Conservation (phyloP, 805 yeast species). For the Lachancea dasiensis region DNA sequence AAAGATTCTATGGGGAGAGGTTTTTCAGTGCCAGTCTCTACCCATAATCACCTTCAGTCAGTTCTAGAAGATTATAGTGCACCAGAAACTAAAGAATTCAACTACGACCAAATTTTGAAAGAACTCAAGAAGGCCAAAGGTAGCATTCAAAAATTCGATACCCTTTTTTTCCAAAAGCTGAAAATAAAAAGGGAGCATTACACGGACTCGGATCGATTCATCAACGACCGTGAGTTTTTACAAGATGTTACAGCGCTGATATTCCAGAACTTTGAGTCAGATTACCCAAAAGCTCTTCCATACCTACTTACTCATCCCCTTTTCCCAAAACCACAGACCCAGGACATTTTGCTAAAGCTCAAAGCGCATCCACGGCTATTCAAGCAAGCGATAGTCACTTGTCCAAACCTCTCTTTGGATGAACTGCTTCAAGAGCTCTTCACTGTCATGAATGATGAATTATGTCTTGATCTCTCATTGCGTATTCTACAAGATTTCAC, state of each 20-base stretch:
- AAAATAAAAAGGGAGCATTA: conserved; percentile 44
- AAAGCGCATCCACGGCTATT: conserved; percentile 55
- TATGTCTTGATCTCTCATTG: conserved; percentile 59
- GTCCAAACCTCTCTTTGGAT: conserved; percentile 57
- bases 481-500: conserved; percentile 65
- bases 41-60: conserved; percentile 23
- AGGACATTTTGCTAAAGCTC: conserved; percentile 48
- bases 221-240: conserved; percentile 51
- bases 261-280: conserved; percentile 29
- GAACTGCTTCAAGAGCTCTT: conserved; percentile 62
- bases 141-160: conserved; percentile 28
- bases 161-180: conserved; percentile 28
- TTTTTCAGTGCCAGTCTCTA: conserved; percentile 14
- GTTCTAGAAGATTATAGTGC: conserved; percentile 18
- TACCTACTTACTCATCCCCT: conserved; percentile 84
- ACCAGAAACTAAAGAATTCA: conserved; percentile 15
- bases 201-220: conserved; percentile 57
- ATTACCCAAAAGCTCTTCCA: conserved; percentile 54
- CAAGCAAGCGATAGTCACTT: conserved; percentile 77
- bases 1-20: conserved; percentile 68
- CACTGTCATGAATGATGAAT: conserved; percentile 50
- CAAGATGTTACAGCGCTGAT: conserved; percentile 40
- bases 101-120: conserved; percentile 23
- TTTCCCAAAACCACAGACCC: conserved; percentile 58
- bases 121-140: conserved; percentile 20